Percentiles rank a stretch among this genome's conserved stretches.
These are phyloP conservation scores for Zoysia japonica DNA, from an alignment of 176 grass and related monocot species.

Conservation along the genomic window DNA sequence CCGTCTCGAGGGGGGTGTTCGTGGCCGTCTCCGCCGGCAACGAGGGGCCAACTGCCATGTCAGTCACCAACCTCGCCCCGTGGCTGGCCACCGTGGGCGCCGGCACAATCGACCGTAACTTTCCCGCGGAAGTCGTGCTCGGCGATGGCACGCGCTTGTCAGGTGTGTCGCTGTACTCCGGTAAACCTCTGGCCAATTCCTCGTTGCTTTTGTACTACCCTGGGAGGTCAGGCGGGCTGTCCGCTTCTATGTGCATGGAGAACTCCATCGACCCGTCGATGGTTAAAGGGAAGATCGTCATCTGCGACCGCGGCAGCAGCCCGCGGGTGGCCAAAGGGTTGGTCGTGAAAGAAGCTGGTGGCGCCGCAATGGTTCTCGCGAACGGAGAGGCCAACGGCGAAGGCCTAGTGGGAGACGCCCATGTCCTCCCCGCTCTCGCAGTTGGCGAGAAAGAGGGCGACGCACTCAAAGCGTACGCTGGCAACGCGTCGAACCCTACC, in stretches of 20 bases:
- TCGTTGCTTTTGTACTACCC: constrained; percentile 76
- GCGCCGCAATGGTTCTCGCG: constrained; percentile 76
- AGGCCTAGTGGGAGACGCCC: constrained; percentile 85
- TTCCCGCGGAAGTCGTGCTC: constrained; percentile 74
- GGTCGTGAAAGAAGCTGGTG: constrained; percentile 82
- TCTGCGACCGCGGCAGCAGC: constrained; percentile 96
- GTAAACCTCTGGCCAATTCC: constrained; percentile 46
- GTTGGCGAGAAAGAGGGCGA: constrained; percentile 78
- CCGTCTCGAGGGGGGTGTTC: constrained; percentile 69
- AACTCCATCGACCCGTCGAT: constrained; percentile 86
- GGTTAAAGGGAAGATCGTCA: constrained; percentile 77
- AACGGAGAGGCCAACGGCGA: constrained; percentile 85
- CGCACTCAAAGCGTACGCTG: constrained; percentile 62
- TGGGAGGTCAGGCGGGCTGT: constrained; percentile 56
- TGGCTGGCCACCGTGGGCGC: constrained; percentile 93
- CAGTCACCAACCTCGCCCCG: constrained; percentile 84
- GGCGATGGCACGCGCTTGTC: constrained; percentile 65
- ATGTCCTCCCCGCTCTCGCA: constrained; percentile 79
- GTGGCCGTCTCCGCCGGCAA: constrained; percentile 92
- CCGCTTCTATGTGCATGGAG: constrained; percentile 89
- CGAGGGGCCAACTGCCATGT: constrained; percentile 76
- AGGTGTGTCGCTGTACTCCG: constrained; percentile 84
- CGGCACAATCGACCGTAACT: constrained; percentile 87
- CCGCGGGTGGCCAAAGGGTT: constrained; percentile 93
- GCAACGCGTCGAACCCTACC: constrained; percentile 46